Base-by-base conservation (phyloP, 768 basidiomycete genomes). In the Zangia roseola region DNA sequence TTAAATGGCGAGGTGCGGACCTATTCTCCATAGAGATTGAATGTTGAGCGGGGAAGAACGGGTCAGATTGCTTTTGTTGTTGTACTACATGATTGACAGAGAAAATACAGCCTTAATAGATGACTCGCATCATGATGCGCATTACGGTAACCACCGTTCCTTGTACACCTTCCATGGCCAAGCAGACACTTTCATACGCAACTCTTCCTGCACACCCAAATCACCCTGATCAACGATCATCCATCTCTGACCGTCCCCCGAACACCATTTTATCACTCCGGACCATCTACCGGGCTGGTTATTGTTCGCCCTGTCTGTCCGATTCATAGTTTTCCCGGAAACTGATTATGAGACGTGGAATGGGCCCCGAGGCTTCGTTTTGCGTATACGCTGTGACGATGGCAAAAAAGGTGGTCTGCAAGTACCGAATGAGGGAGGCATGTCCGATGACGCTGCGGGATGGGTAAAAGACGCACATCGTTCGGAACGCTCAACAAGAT, bases 281-380 rank as follows among this genome's bases (percentile, higher is more conserved):
- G 13, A 37, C 1, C 12, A 37, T 28, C 49, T 34, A 19, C 7
- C 6, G 19, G 12, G 9, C 39, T 12, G 20, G 4, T 7, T 28
- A 5, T 12, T 49, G 47, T 7, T 49, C 39, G 10, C 39, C 49
- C 4, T 47, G 33, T 2, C 37, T n/a, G 3, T 45, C 47, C 19
- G 50, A 34, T 5, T 38, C 46, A 31, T 57, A 56, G 20, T 45
- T 46, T 43, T 63, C 49, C 19, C 47, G 49, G n/a, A 63, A 60
- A 16, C 53, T 55, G 49, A 63, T 45, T 20, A 60, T 47, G 21
- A 58, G 25, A 6, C 55, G 53, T 17, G 61, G 61, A 8, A 58
- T 49, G 37, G 55, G 47, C 42, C 63, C 52, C 0, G 57, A 47
- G 12, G 37, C 30, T 30, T 52, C 50, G 40, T 62, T 59, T 45